phyloP scores from a whole-genome alignment of 208 protist species.

The Trypanosomatidae sp. region DNA sequence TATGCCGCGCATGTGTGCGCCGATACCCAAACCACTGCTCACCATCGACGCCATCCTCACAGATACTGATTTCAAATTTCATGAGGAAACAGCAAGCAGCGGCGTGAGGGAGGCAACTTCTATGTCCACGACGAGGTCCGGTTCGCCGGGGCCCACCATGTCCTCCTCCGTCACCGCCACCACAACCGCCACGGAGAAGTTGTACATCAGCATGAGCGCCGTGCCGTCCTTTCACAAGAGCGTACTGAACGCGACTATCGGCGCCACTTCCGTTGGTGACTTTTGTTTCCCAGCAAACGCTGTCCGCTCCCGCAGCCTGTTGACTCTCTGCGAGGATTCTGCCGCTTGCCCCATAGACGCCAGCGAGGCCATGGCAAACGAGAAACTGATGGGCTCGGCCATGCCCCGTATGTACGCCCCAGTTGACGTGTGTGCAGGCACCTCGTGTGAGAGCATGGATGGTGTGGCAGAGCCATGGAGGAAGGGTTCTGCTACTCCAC shows the following conservation, averaged over 20 bases:
- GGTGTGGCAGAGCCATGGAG: background rate
- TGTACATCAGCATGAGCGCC: constrained; percentile 21
- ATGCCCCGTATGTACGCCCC: constrained; percentile 11
- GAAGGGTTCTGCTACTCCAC: background rate
- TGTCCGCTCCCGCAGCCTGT: background rate
- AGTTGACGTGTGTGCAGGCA: constrained; percentile 3
- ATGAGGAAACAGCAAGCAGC: background rate
- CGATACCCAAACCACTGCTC: constrained; percentile 19
- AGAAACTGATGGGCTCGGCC: constrained; percentile 21
- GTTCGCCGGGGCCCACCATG: background rate
- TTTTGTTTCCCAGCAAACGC: background rate
- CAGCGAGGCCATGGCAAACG: constrained; percentile 14
- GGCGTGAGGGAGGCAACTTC: background rate
- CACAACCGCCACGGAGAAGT: constrained; percentile 12
- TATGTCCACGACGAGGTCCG: constrained; percentile 4
- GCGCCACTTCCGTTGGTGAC: background rate
- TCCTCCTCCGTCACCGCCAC: background rate
- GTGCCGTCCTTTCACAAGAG: constrained; percentile 14
- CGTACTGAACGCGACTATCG: constrained; percentile 4
- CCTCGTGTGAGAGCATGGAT: constrained; percentile 8
- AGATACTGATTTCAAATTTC: background rate
- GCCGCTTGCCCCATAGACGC: background rate
- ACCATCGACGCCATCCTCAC: constrained; percentile 14
- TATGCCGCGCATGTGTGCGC: background rate
- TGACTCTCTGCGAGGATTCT: constrained; percentile 1